phyloP scores from a whole-genome alignment of 2,329 filamentous ascomycete genomes.

The Mycosphaerella arachidis region DNA sequence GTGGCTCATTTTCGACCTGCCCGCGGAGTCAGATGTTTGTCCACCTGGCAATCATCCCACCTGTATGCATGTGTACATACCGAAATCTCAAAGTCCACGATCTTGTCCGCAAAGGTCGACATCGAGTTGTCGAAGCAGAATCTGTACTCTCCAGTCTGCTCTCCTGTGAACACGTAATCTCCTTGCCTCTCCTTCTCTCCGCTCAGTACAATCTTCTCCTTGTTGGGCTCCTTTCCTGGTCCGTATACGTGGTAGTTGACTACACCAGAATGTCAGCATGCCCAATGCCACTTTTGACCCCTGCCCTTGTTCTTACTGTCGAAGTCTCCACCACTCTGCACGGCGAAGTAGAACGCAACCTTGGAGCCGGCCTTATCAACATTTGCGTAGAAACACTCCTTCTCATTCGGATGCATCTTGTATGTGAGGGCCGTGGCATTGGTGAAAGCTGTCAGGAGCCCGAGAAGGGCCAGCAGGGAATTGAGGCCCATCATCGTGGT shows the following conservation, averaged over 20 bases:
- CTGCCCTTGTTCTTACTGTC: constrained; percentile 47
- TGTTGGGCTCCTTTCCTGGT: constrained; percentile 50
- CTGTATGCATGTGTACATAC: constrained; percentile 49
- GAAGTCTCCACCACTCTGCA: constrained; percentile 97
- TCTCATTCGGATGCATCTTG: constrained; percentile 83
- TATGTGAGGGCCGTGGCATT: constrained; percentile 92
- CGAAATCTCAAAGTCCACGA: constrained; percentile 95
- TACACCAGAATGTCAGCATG: constrained; percentile 17
- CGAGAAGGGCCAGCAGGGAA: constrained; percentile 38
- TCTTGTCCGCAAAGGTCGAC: constrained; percentile 96
- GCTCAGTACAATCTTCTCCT: constrained; percentile 72
- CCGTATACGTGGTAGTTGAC: constrained; percentile 86
- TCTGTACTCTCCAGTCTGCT: constrained; percentile 79
- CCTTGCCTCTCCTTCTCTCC: constrained; percentile 91
- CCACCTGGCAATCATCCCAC: not conserved
- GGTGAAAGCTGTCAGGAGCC: constrained; percentile 66
- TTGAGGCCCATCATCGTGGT: constrained; percentile 25
- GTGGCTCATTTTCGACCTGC: constrained; percentile 85
- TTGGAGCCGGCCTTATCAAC: constrained; percentile 77
- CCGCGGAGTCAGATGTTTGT: not conserved
- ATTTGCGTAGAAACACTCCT: constrained; percentile 87
- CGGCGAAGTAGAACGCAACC: constrained; percentile 97
- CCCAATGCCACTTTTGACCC: not conserved
- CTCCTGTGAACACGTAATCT: constrained; percentile 95
- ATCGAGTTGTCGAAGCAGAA: constrained; percentile 99